Conservation (phyloP, 495 filamentous ascomycete species). For the Talaromyces liani region DNA sequence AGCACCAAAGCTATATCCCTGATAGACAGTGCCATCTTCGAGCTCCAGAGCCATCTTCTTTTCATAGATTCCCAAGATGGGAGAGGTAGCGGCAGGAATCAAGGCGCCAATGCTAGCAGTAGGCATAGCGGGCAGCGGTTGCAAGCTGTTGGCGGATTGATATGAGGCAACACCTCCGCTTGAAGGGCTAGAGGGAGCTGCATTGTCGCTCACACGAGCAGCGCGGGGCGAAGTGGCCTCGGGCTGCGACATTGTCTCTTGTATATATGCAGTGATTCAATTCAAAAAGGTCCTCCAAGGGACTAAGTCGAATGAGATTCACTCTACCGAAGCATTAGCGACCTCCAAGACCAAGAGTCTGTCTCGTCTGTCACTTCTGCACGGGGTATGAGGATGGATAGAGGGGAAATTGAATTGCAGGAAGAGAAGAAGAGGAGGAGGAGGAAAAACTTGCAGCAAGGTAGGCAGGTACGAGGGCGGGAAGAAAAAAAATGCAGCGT, state of each 20-base stretch:
- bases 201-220: conserved; percentile 17
- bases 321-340: conserved; percentile 41
- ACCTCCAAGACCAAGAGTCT: conserved; percentile 19
- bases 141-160: conserved; percentile 21
- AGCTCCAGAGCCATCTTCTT: conserved; percentile 75
- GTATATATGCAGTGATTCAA: conserved; percentile 17
- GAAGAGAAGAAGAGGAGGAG: conserved; percentile 16
- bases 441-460: not conserved
- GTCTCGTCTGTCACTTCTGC: conserved; percentile 4
- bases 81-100: conserved; percentile 44
- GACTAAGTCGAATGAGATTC: conserved; percentile 20
- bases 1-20: conserved; percentile 92
- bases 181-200: conserved; percentile 28
- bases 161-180: conserved; percentile 26
- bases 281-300: conserved; percentile 7
- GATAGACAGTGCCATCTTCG: conserved; percentile 79
- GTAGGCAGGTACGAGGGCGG: conserved; percentile 8
- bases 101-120: conserved; percentile 25
- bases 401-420: conserved; percentile 2
- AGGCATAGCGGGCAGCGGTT: conserved; percentile 18
- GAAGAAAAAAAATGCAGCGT: not conserved
- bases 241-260: conserved; percentile 23
- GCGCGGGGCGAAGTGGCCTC: conserved; percentile 17
- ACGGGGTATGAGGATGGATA: conserved; percentile 7
- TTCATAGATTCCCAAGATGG: conserved; percentile 39